Evolutionary conservation across 2,329 filamentous ascomycete species (phyloP).

Genomic region (Teratosphaeria pseudoeucalypti): DNA sequence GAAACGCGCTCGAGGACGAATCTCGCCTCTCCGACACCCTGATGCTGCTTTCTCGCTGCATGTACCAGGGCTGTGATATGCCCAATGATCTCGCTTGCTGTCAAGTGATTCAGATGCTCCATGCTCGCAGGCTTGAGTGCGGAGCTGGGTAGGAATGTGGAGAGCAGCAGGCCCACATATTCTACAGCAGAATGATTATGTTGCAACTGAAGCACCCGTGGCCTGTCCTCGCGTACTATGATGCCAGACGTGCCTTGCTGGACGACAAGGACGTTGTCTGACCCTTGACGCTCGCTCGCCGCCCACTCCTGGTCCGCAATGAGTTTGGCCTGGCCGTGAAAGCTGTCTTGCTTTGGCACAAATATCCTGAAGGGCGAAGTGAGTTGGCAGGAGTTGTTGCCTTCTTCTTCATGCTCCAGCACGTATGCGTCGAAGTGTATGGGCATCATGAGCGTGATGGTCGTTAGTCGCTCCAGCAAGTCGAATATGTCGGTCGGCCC

Average conservation of each 20-base stretch:
- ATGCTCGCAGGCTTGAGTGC: slow-evolving; percentile 11
- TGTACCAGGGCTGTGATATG: slow-evolving; percentile 61
- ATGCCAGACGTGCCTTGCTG: slow-evolving; percentile 56
- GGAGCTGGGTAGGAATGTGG: slow-evolving; percentile 51
- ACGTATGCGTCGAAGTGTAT: slow-evolving; percentile 62
- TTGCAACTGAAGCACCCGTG: slow-evolving; percentile 64
- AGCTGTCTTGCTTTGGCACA: slow-evolving; percentile 14
- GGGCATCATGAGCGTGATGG: slow-evolving; percentile 69
- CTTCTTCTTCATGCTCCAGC: slow-evolving; percentile 74
- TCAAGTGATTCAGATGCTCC: slow-evolving; percentile 42
- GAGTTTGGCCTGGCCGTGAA: slow-evolving; percentile 2
- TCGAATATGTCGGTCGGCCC: slow-evolving; percentile 36
- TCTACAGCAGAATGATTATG: slow-evolving; percentile 68
- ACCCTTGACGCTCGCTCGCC: slow-evolving; percentile 16
- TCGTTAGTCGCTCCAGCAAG: slow-evolving; percentile 59
- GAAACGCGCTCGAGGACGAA: slow-evolving; percentile 41
- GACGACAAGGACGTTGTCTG: slow-evolving; percentile 44
- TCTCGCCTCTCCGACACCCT: slow-evolving; percentile 29
- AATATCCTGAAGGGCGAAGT: slow-evolving; percentile 56
- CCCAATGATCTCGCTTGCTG: slow-evolving; percentile 61
- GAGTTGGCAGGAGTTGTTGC: slow-evolving; percentile 67
- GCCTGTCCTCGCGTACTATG: slow-evolving; percentile 67
- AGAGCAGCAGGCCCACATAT: slow-evolving; percentile 66
- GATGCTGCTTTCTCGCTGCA: slow-evolving; percentile 19
- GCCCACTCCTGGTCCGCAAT: slow-evolving; percentile 3